These are phyloP conservation scores for Talaromyces amestolkiae DNA, from an alignment of 2,329 filamentous ascomycete genomes.

Conservation along the genomic window DNA sequence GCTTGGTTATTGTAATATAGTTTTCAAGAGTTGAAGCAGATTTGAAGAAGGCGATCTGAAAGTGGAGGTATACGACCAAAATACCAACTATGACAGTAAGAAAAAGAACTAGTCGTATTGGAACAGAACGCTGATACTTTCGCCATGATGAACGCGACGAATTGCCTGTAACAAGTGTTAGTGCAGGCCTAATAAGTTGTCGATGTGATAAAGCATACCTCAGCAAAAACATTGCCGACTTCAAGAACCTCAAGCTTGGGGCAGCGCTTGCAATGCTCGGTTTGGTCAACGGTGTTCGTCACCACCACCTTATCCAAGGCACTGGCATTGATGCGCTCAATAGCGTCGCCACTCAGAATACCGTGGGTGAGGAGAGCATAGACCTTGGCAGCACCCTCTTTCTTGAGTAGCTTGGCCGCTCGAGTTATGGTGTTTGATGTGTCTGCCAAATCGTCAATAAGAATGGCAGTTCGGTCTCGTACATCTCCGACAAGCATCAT, in stretches of 20 bases:
- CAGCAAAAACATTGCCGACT: conserved; percentile 82
- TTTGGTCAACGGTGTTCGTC: conserved; percentile 91
- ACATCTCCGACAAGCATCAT: conserved; percentile 96
- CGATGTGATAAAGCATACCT: conserved; percentile 53
- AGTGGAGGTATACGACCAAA: not conserved
- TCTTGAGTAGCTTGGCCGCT: conserved; percentile 94
- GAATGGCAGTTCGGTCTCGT: conserved; percentile 73
- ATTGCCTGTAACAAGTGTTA: conserved; percentile 60
- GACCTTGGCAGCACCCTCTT: conserved; percentile 81
- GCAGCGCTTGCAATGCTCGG: conserved; percentile 72
- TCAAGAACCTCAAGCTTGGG: conserved; percentile 90
- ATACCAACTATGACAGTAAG: not conserved
- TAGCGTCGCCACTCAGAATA: conserved; percentile 90
- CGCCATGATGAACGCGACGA: conserved; percentile 91
- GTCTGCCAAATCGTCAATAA: conserved; percentile 92
- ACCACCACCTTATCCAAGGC: conserved; percentile 90
- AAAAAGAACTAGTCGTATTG: conserved; percentile 62
- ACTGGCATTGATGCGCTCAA: conserved; percentile 89
- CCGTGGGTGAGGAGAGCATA: conserved; percentile 94
- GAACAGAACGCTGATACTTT: conserved; percentile 95
- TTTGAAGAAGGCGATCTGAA: not conserved
- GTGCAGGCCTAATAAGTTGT: conserved; percentile 18
- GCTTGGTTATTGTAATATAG: conserved; percentile 16
- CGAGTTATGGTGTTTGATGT: conserved; percentile 97
- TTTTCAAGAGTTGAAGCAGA: not conserved